Base-by-base conservation (phyloP, 2,329 filamentous ascomycete species). In the Aspergillus caelatus region DNA sequence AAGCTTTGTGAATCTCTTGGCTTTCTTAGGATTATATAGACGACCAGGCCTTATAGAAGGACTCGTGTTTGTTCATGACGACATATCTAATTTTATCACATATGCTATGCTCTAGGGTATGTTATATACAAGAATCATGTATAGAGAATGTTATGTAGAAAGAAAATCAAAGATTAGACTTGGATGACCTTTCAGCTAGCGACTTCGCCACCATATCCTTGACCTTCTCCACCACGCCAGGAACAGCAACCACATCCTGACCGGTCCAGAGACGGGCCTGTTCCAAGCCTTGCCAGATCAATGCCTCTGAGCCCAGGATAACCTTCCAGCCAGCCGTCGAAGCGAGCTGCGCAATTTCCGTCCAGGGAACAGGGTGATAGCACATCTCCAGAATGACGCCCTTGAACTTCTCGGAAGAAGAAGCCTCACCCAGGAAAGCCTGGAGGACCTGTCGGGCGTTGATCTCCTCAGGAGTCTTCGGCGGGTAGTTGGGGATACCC, bases 301-400 rank as follows among this genome's bases (percentile, higher is more conserved):
- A 80, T 0, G 91, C 89, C 79, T 93, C 91, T 0, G 90, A 92
- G 0, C 91, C 91, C 7, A 92, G 75, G 28, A 93, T 90, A 1
- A 93, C 88, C 76, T 89, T 85, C 91, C 91, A 93, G 0, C 89
- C 89, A 11, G 82, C 81, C 3, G 79, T 77, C 70, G 86, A 83
- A 0, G 89, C 86, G 48, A 93, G 70, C 50, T 82, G 84, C 1
- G 86, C 87, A 56, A 93, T 85, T 68, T 85, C 82, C 0, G 91
- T 94, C 75, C 86, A 89, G 0, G 90, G 89, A 3, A 83, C 76
- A 0, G 91, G 91, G 74, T 93, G 91, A 75, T 94, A 94, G 81
- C 91, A 93, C 91, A 94, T 94, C 77, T 94, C 91, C 64, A 94
- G 75, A 62, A 94, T 86, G 8, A 87, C 87, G 8, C 90, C 91